A percentile compares a stretch with the other conserved stretches of the same genome.
Conservation (phyloP, 2,329 filamentous ascomycete species). For the Fusarium nisikadoi region DNA sequence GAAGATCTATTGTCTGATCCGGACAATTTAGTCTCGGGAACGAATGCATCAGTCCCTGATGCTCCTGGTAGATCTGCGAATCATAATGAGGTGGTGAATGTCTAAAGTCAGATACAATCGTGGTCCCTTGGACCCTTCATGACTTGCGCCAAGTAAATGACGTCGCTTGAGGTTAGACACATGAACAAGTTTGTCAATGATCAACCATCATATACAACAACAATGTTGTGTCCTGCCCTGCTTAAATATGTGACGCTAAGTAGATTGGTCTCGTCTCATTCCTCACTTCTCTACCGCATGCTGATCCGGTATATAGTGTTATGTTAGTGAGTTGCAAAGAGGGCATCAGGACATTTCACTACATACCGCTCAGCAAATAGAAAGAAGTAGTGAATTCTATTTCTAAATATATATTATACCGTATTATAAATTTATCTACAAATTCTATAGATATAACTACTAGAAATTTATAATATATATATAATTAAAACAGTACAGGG, state of each 20-base stretch:
- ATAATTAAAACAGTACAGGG: not conserved
- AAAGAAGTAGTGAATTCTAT: too few relatives aligned
- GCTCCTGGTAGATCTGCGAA: not conserved
- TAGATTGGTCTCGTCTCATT: not conserved
- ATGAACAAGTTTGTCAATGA: accelerated
- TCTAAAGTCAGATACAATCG: not conserved
- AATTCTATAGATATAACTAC: too few relatives aligned
- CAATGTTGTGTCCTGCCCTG: accelerated
- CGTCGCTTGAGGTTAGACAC: too few relatives aligned
- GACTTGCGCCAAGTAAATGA: not conserved
- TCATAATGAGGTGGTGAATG: not conserved
- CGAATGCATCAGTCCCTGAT: not conserved
- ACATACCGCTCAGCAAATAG: too few relatives aligned
- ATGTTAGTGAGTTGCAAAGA: accelerated
- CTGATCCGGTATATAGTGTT: accelerated
- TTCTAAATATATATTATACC: too few relatives aligned
- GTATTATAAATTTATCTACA: too few relatives aligned
- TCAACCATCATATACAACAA: accelerated
- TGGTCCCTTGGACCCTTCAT: not conserved
- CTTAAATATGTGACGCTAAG: not conserved
- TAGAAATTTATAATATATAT: too few relatives aligned
- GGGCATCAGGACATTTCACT: accelerated
- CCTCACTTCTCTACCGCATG: accelerated
- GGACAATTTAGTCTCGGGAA: not conserved
- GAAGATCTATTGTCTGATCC: not conserved